A percentile compares a stretch with the other conserved stretches of the same genome.
Evolutionary conservation across 768 basidiomycete species (phyloP).

Genomic region (Russula griseocarnosa): DNA sequence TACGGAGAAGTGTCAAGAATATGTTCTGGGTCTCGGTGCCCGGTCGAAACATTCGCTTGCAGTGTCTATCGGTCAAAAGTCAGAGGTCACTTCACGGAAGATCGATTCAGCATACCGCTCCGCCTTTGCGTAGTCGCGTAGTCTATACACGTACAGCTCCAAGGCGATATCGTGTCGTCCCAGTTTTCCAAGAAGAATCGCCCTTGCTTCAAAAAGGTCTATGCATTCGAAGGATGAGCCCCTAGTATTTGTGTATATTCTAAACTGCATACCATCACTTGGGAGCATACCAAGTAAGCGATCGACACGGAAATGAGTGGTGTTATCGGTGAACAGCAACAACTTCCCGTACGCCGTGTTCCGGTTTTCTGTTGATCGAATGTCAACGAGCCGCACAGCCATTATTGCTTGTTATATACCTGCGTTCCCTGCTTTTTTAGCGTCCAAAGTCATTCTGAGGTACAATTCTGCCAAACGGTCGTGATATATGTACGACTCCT

Average conservation of each 20-base stretch:
- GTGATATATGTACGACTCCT: conserved; percentile 67
- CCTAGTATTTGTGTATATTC: background rate
- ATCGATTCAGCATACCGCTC: conserved; percentile 61
- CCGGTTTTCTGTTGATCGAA: conserved; percentile 40
- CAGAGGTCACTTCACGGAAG: background rate
- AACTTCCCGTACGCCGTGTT: conserved; percentile 62
- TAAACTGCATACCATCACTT: conserved; percentile 57
- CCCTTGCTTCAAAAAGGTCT: conserved; percentile 90
- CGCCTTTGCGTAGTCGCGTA: conserved; percentile 80
- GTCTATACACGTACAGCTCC: conserved; percentile 88
- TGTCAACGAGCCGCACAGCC: conserved; percentile 14
- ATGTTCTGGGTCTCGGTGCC: conserved; percentile 54
- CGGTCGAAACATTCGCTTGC: conserved; percentile 72
- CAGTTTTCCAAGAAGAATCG: conserved; percentile 83
- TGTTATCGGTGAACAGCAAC: conserved; percentile 68
- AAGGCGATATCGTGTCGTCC: conserved; percentile 91
- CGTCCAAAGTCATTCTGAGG: conserved; percentile 58
- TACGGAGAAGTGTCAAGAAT: conserved; percentile 79
- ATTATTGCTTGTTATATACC: conserved; percentile 37
- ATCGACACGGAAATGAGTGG: conserved; percentile 68
- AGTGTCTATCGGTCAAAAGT: conserved; percentile 57
- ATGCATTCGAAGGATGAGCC: conserved; percentile 8
- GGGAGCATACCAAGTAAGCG: conserved; percentile 79
- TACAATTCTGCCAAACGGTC: conserved; percentile 89
- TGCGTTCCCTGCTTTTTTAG: conserved; percentile 56